Conservation (phyloP, 306 rosid genomes). For the Myrica gale region DNA sequence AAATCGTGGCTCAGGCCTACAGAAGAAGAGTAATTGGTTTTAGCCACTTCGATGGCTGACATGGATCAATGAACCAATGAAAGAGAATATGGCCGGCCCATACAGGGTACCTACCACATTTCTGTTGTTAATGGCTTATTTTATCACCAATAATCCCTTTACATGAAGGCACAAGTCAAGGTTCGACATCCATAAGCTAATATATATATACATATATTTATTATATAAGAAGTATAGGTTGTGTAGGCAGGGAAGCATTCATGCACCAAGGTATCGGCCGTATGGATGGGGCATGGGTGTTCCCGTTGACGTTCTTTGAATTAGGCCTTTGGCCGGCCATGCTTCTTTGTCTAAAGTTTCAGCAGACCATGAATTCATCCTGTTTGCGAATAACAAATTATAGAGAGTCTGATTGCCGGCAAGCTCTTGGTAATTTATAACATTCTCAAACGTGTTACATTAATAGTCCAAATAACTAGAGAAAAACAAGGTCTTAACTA, state of each 20-base stretch:
- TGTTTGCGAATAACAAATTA: not conserved
- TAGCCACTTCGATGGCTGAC: slow-evolving; percentile 11
- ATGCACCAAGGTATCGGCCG: slow-evolving; percentile 21
- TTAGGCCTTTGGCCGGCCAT: slow-evolving; percentile 9
- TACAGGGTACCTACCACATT: slow-evolving; percentile 6
- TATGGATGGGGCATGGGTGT: slow-evolving; percentile 2
- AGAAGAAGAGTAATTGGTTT: not conserved
- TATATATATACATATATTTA: not conserved
- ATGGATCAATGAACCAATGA: not conserved
- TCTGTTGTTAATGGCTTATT: not conserved
- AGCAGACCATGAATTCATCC: not conserved
- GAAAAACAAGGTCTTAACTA: too few species aligned
- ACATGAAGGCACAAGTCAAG: slow-evolving; percentile 21
- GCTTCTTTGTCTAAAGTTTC: not conserved
- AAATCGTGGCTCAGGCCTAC: not conserved
- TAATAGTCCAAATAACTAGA: too few species aligned
- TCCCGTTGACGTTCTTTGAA: slow-evolving; percentile 27
- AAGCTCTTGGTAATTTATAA: not conserved
- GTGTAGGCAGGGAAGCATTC: slow-evolving; percentile 12
- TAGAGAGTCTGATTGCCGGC: not conserved
- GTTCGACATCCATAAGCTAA: not conserved
- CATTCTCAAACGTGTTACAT: too few species aligned
- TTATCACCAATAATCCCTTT: not conserved
- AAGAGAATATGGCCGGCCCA: slow-evolving; percentile 7
- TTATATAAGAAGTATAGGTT: not conserved